A percentile compares a stretch with the other conserved stretches of the same genome.
Evolutionary conservation across 2,329 filamentous ascomycete genomes (phyloP).

Genomic region (Aspergillus alliaceus): DNA sequence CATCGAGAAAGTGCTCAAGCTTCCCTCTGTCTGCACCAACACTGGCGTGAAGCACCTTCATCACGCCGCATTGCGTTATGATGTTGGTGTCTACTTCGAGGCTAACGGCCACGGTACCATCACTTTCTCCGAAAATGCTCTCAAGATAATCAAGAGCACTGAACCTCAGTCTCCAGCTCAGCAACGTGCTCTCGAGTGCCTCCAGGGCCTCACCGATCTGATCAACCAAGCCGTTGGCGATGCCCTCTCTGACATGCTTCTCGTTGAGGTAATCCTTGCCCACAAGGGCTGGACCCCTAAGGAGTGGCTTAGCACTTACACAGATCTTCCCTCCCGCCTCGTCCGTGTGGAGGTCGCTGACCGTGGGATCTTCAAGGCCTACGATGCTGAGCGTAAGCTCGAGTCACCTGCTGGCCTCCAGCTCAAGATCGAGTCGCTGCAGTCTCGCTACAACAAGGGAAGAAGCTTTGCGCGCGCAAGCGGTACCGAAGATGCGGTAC

Average conservation of each 20-base stretch:
- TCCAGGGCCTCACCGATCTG: conserved; percentile 79
- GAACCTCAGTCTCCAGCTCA: conserved; percentile 89
- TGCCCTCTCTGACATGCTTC: conserved; percentile 89
- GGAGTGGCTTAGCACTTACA: conserved; percentile 92
- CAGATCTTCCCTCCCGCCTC: conserved; percentile 91
- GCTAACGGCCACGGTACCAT: conserved; percentile 97
- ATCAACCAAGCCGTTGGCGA: conserved; percentile 99
- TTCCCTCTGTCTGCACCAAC: conserved; percentile 88
- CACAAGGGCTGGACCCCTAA: conserved; percentile 89
- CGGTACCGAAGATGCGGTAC: conserved; percentile 92
- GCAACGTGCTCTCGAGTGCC: conserved; percentile 81
- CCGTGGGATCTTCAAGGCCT: conserved; percentile 85
- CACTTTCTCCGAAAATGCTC: conserved; percentile 83
- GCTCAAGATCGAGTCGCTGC: conserved; percentile 79
- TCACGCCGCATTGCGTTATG: conserved; percentile 91
- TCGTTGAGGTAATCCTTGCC: conserved; percentile 93
- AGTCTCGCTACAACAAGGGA: conserved; percentile 87
- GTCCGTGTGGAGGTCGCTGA: conserved; percentile 86
- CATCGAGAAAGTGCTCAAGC: conserved; percentile 79
- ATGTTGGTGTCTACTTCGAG: conserved; percentile 97
- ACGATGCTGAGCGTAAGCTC: conserved; percentile 87
- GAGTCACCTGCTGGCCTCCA: conserved; percentile 78
- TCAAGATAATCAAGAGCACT: conserved; percentile 74
- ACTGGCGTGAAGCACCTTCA: conserved; percentile 98
- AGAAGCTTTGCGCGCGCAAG: conserved; percentile 89